These are phyloP conservation scores for Pleurotus cornucopiae DNA, from an alignment of 768 basidiomycete genomes.

Conservation along the genomic window DNA sequence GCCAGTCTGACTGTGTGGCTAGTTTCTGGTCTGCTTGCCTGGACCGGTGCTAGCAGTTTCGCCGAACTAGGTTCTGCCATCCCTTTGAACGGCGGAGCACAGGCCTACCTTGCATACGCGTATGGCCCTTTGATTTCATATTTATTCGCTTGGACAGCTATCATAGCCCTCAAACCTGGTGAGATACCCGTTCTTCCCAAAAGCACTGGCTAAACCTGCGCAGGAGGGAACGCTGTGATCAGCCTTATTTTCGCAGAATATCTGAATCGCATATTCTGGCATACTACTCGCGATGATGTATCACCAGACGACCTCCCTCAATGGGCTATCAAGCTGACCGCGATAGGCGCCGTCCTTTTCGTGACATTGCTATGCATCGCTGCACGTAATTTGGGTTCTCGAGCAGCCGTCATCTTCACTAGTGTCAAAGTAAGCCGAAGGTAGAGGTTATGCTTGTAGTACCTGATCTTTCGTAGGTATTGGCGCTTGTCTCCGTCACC, in stretches of 20 bases:
- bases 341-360: conserved; percentile 62
- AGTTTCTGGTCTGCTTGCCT: conserved; percentile 76
- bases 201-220: not conserved
- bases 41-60: conserved; percentile 95
- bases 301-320: conserved; percentile 79
- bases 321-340: conserved; percentile 90
- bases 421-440: conserved; percentile 61
- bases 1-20: conserved; percentile 87
- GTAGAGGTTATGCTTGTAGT: not conserved
- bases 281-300: conserved; percentile 62
- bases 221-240: conserved; percentile 79
- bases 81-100: conserved; percentile 68
- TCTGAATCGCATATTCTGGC: conserved; percentile 83
- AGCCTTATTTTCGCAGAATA: conserved; percentile 92
- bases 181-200: conserved; percentile 12
- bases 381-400: conserved; percentile 72
- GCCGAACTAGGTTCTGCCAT: conserved; percentile 90
- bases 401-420: conserved; percentile 85
- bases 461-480: conserved; percentile 36
- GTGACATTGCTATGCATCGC: conserved; percentile 79
- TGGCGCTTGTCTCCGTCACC: conserved; percentile 68
- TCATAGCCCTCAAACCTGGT: conserved; percentile 85
- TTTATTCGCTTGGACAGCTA: conserved; percentile 93
- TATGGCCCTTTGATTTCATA: conserved; percentile 87
- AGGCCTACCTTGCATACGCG: conserved; percentile 84